Base-by-base conservation (phyloP, 106 monocot species). In the Platanthera zijinensis region DNA sequence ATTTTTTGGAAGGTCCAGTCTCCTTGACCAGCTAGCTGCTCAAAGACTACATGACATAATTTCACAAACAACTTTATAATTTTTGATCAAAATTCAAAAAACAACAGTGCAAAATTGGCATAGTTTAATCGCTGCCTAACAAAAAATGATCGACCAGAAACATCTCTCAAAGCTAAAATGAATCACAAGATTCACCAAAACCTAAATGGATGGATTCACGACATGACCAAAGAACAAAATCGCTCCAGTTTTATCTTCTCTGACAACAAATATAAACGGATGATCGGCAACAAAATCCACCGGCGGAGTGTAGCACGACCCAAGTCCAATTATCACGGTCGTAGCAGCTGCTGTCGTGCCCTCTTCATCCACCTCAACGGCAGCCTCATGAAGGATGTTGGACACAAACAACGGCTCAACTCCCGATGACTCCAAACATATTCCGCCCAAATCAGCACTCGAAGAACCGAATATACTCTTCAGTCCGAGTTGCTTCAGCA, bases 191-290 rank as follows among this genome's bases (percentile, higher is more conserved):
- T 3, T 39, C 1, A 39, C 39, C 2, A 53, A 53, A 39, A 39
- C 39, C 39, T 39, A 39, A 39, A 39, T 39, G 39, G 32, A 67
- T 9, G 79, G 79, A 48, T 79, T 71, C 5, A 28, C 51, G 1
- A 75, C 79, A 71, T 75, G 79, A 0, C 83, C 83, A 22, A 76
- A 18, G 63, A 84, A 79, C 71, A 75, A 68, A 22, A 81, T 25
- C 3, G 25, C 45, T 4, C 71, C 80, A 25, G 50, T 81, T 17
- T 2, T 8, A 17, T 80, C 80, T 48, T 87, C 83, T 52, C 66
- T 54, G 8, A 87, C 77, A 10, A 69, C 74, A 72, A 87, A 87
- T 51, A 87, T 47, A 47, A 87, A 87, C 11, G 86, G 87, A 66
- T 84, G 84, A 48, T 87, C 84, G 7, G 81, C 87, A 4, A 71